Evolutionary conservation across 2,329 filamentous ascomycete species (phyloP), one percentile per base, ranked within the genome.

Genomic region (Cordyceps farinosa): DNA sequence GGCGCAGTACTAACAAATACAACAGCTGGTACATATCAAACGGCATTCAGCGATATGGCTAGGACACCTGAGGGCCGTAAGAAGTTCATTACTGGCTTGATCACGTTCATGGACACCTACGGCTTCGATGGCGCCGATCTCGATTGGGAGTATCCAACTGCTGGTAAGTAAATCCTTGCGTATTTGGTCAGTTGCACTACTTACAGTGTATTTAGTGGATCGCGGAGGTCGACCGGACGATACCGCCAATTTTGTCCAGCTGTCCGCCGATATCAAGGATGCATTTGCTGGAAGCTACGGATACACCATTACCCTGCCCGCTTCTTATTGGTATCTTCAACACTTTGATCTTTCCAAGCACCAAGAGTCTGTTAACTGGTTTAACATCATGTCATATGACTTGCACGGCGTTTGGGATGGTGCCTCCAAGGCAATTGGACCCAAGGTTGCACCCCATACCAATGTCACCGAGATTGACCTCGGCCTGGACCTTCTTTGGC

Each of bases 91-190:
- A 64, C 68, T 1, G 74, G 71, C 0, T 64, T 81, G 0, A 64
- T 75, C 3, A 59, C 64, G 0, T 82, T 83, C 66, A 72, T 82
- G 68, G 30, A 68, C 1, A 74, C 69, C 5, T 80, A 79, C 66
- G 71, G 71, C 2, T 80, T 82, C 56, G 75, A 78, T 63, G 79
- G 78, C 2, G 70, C 80, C 2, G 79, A 82, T 57, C 66, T 82
- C n/a, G 77, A 82, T 65, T 82, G 79, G 80, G 75, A 77, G 53
- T 75, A 76, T 54, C 71, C 71, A 10, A 59, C 58, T 3, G 63
- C 66, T 13, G 47, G 60, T 59, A 17, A 44, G 62, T n/a, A 40
- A 11, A 52, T 61, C 27, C 65, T 22, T 22, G 22, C 66, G 50
- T 67, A 67, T 1, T 69, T 63, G 75, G 38, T 15, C 9, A 13